Conservation (phyloP, 495 filamentous ascomycete species). For the Cercophora newfieldiana region DNA sequence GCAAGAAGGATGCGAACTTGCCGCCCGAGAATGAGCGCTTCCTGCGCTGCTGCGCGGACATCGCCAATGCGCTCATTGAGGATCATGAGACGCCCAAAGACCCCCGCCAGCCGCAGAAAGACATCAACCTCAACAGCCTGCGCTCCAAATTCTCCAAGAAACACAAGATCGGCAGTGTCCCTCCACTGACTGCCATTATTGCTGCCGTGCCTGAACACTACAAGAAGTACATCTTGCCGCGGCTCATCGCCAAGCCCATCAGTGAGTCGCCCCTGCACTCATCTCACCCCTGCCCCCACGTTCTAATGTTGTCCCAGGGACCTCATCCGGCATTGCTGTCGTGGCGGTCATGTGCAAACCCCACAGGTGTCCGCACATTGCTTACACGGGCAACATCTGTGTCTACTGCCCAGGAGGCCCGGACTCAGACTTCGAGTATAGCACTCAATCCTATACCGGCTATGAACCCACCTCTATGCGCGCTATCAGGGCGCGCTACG, state of each 20-base stretch:
- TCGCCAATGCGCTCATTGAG: slow-evolving; percentile 88
- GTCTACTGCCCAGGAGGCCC: slow-evolving; percentile 98
- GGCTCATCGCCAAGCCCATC: slow-evolving; percentile 94
- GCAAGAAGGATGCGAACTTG: slow-evolving; percentile 65
- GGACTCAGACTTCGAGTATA: slow-evolving; percentile 98
- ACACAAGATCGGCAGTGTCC: slow-evolving; percentile 79
- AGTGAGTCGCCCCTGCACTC: slow-evolving; percentile 50
- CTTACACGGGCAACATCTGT: slow-evolving; percentile 97
- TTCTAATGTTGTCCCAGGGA: slow-evolving; percentile 52
- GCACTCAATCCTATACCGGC: slow-evolving; percentile 95
- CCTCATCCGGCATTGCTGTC: slow-evolving; percentile 96
- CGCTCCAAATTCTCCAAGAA: slow-evolving; percentile 89
- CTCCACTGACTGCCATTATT: slow-evolving; percentile 94
- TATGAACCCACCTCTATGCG: slow-evolving; percentile 99
- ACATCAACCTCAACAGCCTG: slow-evolving; percentile 90
- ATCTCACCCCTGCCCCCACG: background rate
- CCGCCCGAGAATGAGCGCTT: slow-evolving; percentile 91
- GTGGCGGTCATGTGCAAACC: slow-evolving; percentile 99
- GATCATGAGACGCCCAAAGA: slow-evolving; percentile 81
- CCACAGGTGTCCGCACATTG: slow-evolving; percentile 95
- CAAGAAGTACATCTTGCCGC: slow-evolving; percentile 97
- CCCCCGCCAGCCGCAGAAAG: slow-evolving; percentile 67
- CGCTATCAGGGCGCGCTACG: slow-evolving; percentile 94
- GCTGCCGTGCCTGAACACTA: slow-evolving; percentile 97
- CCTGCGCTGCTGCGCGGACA: slow-evolving; percentile 90